Conservation (phyloP, 2,329 filamentous ascomycete genomes). For the Rhynchosporium secalis region DNA sequence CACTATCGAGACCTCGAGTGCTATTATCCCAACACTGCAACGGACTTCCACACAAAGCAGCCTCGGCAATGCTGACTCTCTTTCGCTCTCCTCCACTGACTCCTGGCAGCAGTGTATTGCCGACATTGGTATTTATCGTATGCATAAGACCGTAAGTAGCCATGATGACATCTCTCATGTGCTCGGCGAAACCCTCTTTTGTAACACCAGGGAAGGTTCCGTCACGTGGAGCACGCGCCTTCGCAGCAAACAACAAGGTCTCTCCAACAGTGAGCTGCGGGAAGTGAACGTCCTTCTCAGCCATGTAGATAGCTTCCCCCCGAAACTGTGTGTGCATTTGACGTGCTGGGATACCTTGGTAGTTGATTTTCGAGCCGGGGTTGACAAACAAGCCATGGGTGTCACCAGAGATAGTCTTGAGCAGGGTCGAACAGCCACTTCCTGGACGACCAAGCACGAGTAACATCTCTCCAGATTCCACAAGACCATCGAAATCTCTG, state of each 20-base stretch:
- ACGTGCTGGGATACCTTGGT: conserved; percentile 57
- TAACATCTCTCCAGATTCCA: conserved; percentile 63
- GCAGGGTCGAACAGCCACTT: conserved; percentile 59
- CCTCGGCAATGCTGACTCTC: conserved; percentile 78
- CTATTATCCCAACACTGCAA: conserved; percentile 75
- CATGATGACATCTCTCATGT: conserved; percentile 56
- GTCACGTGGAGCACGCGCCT: conserved; percentile 64
- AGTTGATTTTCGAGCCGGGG: conserved; percentile 53
- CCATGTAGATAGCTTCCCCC: conserved; percentile 69
- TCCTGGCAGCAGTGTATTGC: conserved; percentile 66
- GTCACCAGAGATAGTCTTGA: conserved; percentile 56
- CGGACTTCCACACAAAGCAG: conserved; percentile 56
- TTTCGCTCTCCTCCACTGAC: conserved; percentile 71
- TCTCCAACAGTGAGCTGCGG: conserved; percentile 73
- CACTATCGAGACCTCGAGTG: conserved; percentile 71
- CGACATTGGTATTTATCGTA: conserved; percentile 69
- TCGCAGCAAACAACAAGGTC: conserved; percentile 70
- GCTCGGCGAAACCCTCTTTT: conserved; percentile 50
- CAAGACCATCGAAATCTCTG: conserved; percentile 59
- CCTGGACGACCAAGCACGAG: conserved; percentile 66
- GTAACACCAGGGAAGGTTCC: conserved; percentile 35
- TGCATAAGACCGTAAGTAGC: conserved; percentile 71
- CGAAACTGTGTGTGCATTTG: conserved; percentile 54
- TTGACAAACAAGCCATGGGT: conserved; percentile 56
- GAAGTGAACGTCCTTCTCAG: conserved; percentile 69